Percentiles rank a stretch among this genome's conserved stretches.
phyloP scores from a whole-genome alignment of 192 early-diverging fungal genomes.

The Dispira parvispora region DNA sequence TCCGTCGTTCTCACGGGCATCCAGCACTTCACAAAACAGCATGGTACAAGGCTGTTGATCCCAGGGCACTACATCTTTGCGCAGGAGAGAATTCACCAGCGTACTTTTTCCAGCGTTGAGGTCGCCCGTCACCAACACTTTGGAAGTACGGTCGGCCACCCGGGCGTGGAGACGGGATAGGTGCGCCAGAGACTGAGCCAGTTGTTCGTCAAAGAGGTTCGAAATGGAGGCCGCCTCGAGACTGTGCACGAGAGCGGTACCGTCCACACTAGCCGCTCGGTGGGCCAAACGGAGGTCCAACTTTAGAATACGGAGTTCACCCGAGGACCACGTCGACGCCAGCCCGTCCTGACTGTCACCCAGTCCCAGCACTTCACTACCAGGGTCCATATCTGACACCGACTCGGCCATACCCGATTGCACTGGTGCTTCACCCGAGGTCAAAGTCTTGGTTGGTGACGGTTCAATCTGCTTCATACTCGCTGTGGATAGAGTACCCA shows the following conservation, averaged over 20 bases:
- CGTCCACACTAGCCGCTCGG: constrained; percentile 30
- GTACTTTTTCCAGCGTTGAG: constrained; percentile 96
- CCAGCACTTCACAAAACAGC: constrained; percentile 90
- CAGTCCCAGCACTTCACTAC: too few relatives aligned
- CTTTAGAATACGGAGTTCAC: constrained; percentile 37
- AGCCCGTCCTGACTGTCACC: not conserved
- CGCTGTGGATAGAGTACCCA: constrained; percentile 18
- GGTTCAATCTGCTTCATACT: too few relatives aligned
- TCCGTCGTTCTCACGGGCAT: constrained; percentile 75
- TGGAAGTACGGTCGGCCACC: constrained; percentile 77
- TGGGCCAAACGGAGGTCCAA: constrained; percentile 52
- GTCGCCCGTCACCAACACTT: constrained; percentile 94
- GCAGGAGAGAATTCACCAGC: constrained; percentile 89
- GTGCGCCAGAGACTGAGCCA: constrained; percentile 50
- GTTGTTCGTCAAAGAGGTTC: constrained; percentile 47
- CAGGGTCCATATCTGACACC: too few relatives aligned
- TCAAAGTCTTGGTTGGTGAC: too few relatives aligned
- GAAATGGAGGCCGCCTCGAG: constrained; percentile 54
- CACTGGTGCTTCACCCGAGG: constrained; percentile 14
- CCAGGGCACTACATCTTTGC: constrained; percentile 73
- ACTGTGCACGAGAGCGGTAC: constrained; percentile 31
- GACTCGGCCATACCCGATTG: constrained; percentile 18
- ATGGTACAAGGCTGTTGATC: constrained; percentile 98
- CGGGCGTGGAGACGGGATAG: constrained; percentile 71
- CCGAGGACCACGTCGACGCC: not conserved